Evolutionary conservation across 1,284 basidiomycete species (phyloP), one percentile per base, ranked within the genome.

Genomic region (Melanopsichium pennsylvanicum): DNA sequence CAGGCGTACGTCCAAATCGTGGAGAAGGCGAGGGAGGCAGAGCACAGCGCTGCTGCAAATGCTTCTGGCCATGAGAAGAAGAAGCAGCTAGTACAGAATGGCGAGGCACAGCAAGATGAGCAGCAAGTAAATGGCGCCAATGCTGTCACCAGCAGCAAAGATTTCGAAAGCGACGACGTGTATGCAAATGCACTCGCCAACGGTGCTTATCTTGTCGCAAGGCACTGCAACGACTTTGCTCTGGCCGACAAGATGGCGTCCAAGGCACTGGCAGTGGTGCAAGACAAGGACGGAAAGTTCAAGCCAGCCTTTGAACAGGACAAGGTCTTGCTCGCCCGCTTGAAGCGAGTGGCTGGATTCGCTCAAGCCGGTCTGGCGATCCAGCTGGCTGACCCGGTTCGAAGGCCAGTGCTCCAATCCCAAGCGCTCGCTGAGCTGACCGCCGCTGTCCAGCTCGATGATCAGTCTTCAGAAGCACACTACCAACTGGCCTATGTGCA

Each of bases 381-480:
- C 21, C 41, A 66, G 52, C 29, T 61, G 18, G 63, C 63, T 8
- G 63, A 67, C 33, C 63, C 63, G 0, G 39, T 61, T 18, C 63
- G 58, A 9, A 39, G 63, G 19, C 63, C 63, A 1, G 43, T 49
- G 36, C 36, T 66, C 32, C 60, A 59, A 31, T 36, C 62, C 2
- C 34, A 62, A 12, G 52, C 51, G 29, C 58, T 67, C 5, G 70
- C 59, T 16, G 84, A 87, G 32, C 86, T 92, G 32, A 80, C 83
- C 5, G 78, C 81, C 0, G 87, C 91, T 0, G 83, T 88, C 7
- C 79, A 84, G 22, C 82, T 86, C 9, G 82, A 86, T 50, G 85
- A 88, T 0, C 86, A 85, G 0, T 85, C 89, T 1, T 85, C 87
- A 2, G 75, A 81, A 19, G 87, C 86, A 0, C 86, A 88, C 74